Evolutionary conservation across 2,329 filamentous ascomycete species (phyloP).

Genomic region (Aspergillus puulaauensis): DNA sequence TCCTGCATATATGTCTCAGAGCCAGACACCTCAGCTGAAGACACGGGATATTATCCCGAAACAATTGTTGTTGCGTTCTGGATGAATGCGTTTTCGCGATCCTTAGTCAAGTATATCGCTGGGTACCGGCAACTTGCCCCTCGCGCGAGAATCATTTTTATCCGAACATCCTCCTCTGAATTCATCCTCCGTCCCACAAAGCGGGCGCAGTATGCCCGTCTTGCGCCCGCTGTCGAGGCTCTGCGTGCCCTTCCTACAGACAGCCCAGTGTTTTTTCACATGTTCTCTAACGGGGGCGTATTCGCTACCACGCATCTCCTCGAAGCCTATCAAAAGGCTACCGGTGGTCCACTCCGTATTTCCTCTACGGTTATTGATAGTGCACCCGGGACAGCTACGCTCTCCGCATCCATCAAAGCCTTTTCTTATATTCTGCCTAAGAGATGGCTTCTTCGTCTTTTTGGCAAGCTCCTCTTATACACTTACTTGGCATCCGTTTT

Average conservation of each 20-base stretch:
- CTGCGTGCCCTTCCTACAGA: slow-evolving; percentile 27
- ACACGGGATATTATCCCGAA: slow-evolving; percentile 17
- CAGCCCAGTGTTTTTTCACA: slow-evolving; percentile 42
- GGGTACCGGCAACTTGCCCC: slow-evolving; percentile 47
- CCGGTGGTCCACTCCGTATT: slow-evolving; percentile 36
- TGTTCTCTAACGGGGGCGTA: slow-evolving; percentile 53
- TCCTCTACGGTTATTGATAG: slow-evolving; percentile 48
- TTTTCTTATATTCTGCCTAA: slow-evolving; percentile 37
- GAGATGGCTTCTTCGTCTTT: slow-evolving; percentile 29
- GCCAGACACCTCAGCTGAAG: slow-evolving; percentile 17
- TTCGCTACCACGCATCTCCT: slow-evolving; percentile 42
- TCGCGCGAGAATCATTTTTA: slow-evolving; percentile 42
- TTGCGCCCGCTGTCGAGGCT: slow-evolving; percentile 37
- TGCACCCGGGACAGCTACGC: slow-evolving; percentile 40
- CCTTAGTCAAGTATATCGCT: slow-evolving; percentile 49
- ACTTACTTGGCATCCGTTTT: slow-evolving; percentile 16
- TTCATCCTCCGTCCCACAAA: slow-evolving; percentile 29
- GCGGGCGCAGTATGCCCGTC: slow-evolving; percentile 25
- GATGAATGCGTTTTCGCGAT: slow-evolving; percentile 47
- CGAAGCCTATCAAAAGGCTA: slow-evolving; percentile 34
- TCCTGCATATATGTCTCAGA: slow-evolving; percentile 42
- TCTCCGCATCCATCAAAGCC: slow-evolving; percentile 28
- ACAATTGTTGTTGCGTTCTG: slow-evolving; percentile 50
- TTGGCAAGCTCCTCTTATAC: slow-evolving; percentile 28
- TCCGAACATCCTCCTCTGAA: slow-evolving; percentile 37